Base-by-base conservation (phyloP, 1,139 yeast genomes). In the Lodderomyces oxycetoniae region DNA sequence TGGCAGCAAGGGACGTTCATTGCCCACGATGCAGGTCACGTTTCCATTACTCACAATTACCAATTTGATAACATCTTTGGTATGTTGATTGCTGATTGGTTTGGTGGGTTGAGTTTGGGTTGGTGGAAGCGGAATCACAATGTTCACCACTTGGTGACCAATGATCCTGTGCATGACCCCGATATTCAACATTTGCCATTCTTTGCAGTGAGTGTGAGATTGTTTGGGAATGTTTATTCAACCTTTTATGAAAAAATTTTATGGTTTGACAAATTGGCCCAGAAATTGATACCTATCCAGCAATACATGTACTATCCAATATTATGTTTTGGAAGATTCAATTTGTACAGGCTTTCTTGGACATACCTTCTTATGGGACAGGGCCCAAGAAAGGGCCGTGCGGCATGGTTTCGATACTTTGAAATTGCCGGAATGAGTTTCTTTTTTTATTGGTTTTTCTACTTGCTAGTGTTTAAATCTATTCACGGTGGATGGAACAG, bases 91-190 rank as follows among this genome's bases (percentile, higher is more conserved):
- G 95, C 95, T 2, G 77, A 84, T 45, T 86, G 73, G 65, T 59
- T 79, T 37, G 96, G 96, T n/a, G 96, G 96, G 0, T 64, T 87
- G 34, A 84, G 95, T 34, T 56, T 86, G 25, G 95, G 95, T 2
- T 87, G 96, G 96, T 87, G 96, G 96, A 88, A 87, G 50, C 69
- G 91, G 34, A 87, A 84, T 56, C 96, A 87, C 57, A 87, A 87
- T 53, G 94, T 87, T 15, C 96, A 88, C 54, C 96, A 87, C 57
- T 61, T 87, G 37, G 71, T 87, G 36, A 83, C 96, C 11, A 87
- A 87, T 55, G 95, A 87, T 50, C 96, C 96, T 0, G 81, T 82
- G 1, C 95, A 87, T 53, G 96, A 88, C 51, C 96, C 96, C 0
- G 96, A 87, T 59, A 88, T 87, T 51, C 96, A 88, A 57, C 96